A percentile compares a stretch with the other conserved stretches of the same genome.
These are phyloP conservation scores for Arthrobotrys iridis DNA, from an alignment of 2,329 filamentous ascomycete species.

Conservation along the genomic window DNA sequence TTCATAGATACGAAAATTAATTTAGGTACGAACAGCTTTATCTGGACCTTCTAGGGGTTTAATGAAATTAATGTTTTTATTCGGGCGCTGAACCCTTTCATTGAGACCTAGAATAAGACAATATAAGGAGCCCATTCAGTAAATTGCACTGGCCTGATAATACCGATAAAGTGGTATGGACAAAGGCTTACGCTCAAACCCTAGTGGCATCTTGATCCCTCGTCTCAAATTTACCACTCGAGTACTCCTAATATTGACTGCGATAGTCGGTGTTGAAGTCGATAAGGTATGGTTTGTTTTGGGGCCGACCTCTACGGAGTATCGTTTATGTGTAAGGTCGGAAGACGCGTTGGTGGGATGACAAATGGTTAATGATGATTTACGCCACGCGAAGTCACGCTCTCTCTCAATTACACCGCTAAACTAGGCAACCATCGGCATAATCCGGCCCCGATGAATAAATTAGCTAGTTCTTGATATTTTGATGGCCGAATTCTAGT, in stretches of 20 bases:
- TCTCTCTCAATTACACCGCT: background rate
- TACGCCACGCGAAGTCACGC: conserved; percentile 26
- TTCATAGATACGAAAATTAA: background rate
- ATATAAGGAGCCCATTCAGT: background rate
- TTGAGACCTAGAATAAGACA: conserved; percentile 71
- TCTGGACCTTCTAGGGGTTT: conserved; percentile 76
- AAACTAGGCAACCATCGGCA: conserved; percentile 31
- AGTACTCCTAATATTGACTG: too few relatives aligned
- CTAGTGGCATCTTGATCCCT: conserved; percentile 55
- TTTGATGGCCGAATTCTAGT: background rate
- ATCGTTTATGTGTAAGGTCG: too few relatives aligned
- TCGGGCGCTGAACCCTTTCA: conserved; percentile 76
- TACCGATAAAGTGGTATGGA: background rate
- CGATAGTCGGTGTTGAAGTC: too few relatives aligned
- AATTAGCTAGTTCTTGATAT: background rate
- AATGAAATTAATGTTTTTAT: conserved; percentile 83
- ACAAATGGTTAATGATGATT: background rate
- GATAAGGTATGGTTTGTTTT: background rate
- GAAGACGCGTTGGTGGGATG: conserved; percentile 28
- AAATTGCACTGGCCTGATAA: background rate
- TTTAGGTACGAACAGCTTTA: conserved; percentile 61
- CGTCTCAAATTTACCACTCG: too few relatives aligned
- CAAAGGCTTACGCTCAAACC: conserved; percentile 55
- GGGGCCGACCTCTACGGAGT: too few relatives aligned
- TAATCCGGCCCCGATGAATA: conserved; percentile 7